phyloP scores from a whole-genome alignment of 2,329 filamentous ascomycete genomes.

The Fusarium sp. region DNA sequence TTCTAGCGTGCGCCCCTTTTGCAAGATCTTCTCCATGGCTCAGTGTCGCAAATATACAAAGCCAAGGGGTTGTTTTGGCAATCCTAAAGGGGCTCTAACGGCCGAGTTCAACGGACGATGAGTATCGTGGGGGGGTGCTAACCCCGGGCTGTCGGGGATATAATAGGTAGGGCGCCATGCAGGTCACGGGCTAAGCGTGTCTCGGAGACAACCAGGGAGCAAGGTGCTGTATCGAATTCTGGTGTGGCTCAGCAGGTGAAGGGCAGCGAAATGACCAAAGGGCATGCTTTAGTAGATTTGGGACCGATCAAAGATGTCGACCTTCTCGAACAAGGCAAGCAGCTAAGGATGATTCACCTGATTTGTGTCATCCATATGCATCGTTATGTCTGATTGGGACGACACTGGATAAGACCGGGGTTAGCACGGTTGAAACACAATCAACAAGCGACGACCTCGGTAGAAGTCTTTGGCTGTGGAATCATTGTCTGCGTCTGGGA shows the following conservation, averaged over 20 bases:
- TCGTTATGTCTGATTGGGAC: background rate
- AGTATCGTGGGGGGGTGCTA: constrained; percentile 26
- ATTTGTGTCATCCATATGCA: constrained; percentile 9
- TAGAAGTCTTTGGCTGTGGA: background rate
- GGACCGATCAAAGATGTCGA: constrained; percentile 17
- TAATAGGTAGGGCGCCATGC: constrained; percentile 30
- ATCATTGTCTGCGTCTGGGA: background rate
- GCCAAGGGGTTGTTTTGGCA: constrained; percentile 35
- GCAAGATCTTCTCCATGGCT: background rate
- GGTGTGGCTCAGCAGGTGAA: constrained; percentile 38
- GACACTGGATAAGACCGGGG: constrained; percentile 1
- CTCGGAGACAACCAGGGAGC: constrained; percentile 34
- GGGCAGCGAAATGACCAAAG: background rate
- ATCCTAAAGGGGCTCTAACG: constrained; percentile 35
- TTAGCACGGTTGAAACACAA: constrained; percentile 30
- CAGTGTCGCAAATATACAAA: constrained; percentile 18
- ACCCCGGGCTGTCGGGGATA: constrained; percentile 25
- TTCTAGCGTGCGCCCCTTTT: constrained; percentile 1
- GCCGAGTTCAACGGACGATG: constrained; percentile 35
- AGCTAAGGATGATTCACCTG: constrained; percentile 5
- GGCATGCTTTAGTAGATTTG: constrained; percentile 9
- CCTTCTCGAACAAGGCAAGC: constrained; percentile 30
- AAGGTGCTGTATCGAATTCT: constrained; percentile 38
- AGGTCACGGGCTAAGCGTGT: constrained; percentile 37
- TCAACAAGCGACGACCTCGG: constrained; percentile 3